phyloP scores from a whole-genome alignment of 805 yeast genomes.

The Wickerhamiella dianesei region DNA sequence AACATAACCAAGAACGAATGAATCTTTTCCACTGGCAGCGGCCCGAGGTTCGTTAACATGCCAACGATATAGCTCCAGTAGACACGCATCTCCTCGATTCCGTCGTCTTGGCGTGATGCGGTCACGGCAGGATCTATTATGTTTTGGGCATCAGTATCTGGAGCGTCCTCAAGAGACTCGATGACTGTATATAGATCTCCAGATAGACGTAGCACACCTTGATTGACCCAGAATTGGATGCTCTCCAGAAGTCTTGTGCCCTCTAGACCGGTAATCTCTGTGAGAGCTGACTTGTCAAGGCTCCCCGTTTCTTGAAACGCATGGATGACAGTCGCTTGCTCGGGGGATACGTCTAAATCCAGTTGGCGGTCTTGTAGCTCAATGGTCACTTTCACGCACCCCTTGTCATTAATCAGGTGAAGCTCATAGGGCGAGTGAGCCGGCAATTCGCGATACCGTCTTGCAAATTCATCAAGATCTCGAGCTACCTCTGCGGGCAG shows the following conservation, averaged over 20 bases:
- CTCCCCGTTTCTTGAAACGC: conserved; percentile 29
- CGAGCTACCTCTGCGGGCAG: conserved; percentile 34
- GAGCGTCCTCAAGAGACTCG: conserved; percentile 20
- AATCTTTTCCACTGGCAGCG: conserved; percentile 35
- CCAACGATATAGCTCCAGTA: conserved; percentile 40
- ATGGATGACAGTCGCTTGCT: conserved; percentile 50
- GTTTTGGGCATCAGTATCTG: neutral
- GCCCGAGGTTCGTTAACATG: conserved; percentile 45
- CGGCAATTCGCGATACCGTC: conserved; percentile 26
- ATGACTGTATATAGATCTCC: conserved; percentile 30
- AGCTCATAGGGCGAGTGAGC: conserved; percentile 45
- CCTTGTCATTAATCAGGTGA: conserved; percentile 43
- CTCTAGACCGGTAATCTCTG: conserved; percentile 31
- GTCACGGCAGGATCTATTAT: conserved; percentile 8
- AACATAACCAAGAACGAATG: conserved; percentile 41
- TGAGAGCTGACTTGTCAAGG: conserved; percentile 27
- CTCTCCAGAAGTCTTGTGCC: conserved; percentile 29
- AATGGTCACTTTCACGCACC: conserved; percentile 48
- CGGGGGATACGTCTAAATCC: conserved; percentile 45
- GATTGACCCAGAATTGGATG: conserved; percentile 49
- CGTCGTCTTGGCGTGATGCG: conserved; percentile 4
- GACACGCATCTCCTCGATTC: conserved; percentile 25
- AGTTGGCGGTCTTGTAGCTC: conserved; percentile 35
- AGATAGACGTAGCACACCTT: conserved; percentile 37
- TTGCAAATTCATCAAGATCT: conserved; percentile 30